Base-by-base conservation (phyloP, 169 alveolate species). In the Plasmodium inui region DNA sequence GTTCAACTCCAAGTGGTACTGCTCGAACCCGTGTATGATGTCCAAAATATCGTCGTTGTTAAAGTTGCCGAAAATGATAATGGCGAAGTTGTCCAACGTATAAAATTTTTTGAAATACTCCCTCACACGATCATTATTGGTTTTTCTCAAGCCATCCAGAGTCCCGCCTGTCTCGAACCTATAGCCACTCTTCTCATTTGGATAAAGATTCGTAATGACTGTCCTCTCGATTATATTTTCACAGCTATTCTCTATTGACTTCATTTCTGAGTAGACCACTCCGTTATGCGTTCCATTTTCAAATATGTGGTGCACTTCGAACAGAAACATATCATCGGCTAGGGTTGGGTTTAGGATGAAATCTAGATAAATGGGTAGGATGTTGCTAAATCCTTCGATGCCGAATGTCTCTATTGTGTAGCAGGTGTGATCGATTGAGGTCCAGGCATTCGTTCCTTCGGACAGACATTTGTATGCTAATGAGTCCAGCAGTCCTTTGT, bases 381-480 rank as follows among this genome's bases (percentile, higher is more conserved):
- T 95, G 78, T 96, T 96, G 89, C 96, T 82, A 39, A 97, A 94
- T 22, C 98, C 98, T 83, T 97, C 98, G 14, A 96, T 71, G 0
- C 98, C 98, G 28, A 98, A 97, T 1, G 98, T 97, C 14, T 97
- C 96, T 37, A 97, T 89, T 1, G 98, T 97, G 79, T 96, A 96
- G 14, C 96, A 95, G 17, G 97, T 96, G 93, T 96, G 97, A 50
- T 96, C 98, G 32, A 96, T 95, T 4, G 96, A 96, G 0, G 98
- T 97, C 98, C 98, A 97, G 6, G 98, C 98, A 55, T 97, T 97
- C 10, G 98, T 97, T 30, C 98, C 98, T 67, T 95, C 96, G 1
- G 98, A 95, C 8, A 97, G 92, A 73, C 98, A 96, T 39, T 92
- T 91, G 70, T 93, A 93, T 0, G 98, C 97, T 92, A 96, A 82